phyloP scores from a whole-genome alignment of 352 stramenopile genomes.

The Phytophthora uliginosa region DNA sequence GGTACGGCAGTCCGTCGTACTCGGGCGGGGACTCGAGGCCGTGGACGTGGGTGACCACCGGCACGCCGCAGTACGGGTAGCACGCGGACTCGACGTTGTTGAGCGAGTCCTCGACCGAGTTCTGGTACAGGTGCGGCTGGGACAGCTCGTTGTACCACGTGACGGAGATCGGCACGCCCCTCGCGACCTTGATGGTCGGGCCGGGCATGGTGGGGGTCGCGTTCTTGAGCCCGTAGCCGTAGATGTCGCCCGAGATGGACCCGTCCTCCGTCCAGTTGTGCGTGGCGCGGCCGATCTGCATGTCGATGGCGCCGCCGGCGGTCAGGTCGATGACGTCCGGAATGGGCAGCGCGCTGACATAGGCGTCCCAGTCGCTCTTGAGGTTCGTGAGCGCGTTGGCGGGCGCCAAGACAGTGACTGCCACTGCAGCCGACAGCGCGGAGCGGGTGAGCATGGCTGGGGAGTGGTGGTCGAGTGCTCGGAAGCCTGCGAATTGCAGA shows the following conservation, averaged over 20 bases:
- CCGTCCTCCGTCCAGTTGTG: slow-evolving; percentile 54
- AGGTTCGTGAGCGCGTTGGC: slow-evolving; percentile 38
- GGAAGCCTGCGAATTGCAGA: slow-evolving; percentile 32
- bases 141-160: slow-evolving; percentile 59
- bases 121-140: slow-evolving; percentile 48
- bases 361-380: slow-evolving; percentile 58
- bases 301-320: slow-evolving; percentile 42
- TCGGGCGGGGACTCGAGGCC: slow-evolving; percentile 55
- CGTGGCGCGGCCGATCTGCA: slow-evolving; percentile 45
- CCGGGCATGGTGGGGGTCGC: slow-evolving; percentile 43
- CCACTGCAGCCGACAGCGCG: slow-evolving; percentile 23
- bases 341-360: slow-evolving; percentile 44
- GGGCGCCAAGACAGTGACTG: slow-evolving; percentile 16
- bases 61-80: slow-evolving; percentile 69
- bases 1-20: slow-evolving; percentile 59
- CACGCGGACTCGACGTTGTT: slow-evolving; percentile 48
- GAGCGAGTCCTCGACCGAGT: slow-evolving; percentile 49
- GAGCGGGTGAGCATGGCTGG: slow-evolving; percentile 24
- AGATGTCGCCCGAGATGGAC: slow-evolving; percentile 39
- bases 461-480: slow-evolving; percentile 15
- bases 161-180: slow-evolving; percentile 42
- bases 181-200: slow-evolving; percentile 49
- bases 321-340: slow-evolving; percentile 58
- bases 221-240: slow-evolving; percentile 52
- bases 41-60: slow-evolving; percentile 64